Percentiles rank a stretch among this genome's conserved stretches.
Conservation (phyloP, 2,329 filamentous ascomycete genomes). For the Domatiomyces catenatus region DNA sequence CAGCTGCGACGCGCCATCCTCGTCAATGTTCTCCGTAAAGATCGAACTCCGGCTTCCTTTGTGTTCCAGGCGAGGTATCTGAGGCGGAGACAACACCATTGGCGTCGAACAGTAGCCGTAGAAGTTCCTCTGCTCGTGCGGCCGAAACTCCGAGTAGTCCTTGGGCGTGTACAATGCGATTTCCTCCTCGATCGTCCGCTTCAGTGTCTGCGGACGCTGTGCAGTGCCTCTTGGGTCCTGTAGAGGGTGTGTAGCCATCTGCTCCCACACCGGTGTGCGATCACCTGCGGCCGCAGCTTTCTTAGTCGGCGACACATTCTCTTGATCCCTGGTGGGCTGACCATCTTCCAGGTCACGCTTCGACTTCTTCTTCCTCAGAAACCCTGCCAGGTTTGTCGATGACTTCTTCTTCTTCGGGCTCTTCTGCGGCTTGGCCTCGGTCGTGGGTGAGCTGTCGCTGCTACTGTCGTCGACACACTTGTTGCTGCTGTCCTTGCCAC, state of each 20-base stretch:
- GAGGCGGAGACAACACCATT: constrained; percentile 31
- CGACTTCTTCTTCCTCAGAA: constrained; percentile 65
- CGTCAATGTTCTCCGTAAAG: constrained; percentile 18
- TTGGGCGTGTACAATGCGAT: constrained; percentile 44
- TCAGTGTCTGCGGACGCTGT: constrained; percentile 31
- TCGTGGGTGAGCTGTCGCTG: constrained; percentile 20
- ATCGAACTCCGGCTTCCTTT: constrained; percentile 17
- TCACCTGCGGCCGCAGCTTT: constrained; percentile 14
- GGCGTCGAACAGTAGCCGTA: constrained; percentile 36
- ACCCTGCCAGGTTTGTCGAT: constrained; percentile 59
- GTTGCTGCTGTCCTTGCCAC: constrained; percentile 26
- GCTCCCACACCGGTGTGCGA: constrained; percentile 62
- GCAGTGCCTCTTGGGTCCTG: constrained; percentile 23
- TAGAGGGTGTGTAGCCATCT: constrained; percentile 43
- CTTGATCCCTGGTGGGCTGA: constrained; percentile 56
- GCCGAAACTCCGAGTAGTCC: constrained; percentile 35
- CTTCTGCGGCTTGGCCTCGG: constrained; percentile 22
- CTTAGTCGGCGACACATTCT: constrained; percentile 39
- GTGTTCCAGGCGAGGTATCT: constrained; percentile 17
- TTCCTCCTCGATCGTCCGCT: constrained; percentile 36
- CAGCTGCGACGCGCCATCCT: constrained; percentile 15
- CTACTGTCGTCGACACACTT: constrained; percentile 12
- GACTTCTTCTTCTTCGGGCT: constrained; percentile 63
- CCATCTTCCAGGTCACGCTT: constrained; percentile 44
- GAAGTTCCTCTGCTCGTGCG: constrained; percentile 48